Evolutionary conservation across 2,329 filamentous ascomycete species (phyloP).

Genomic region (Ascochyta rabiei): DNA sequence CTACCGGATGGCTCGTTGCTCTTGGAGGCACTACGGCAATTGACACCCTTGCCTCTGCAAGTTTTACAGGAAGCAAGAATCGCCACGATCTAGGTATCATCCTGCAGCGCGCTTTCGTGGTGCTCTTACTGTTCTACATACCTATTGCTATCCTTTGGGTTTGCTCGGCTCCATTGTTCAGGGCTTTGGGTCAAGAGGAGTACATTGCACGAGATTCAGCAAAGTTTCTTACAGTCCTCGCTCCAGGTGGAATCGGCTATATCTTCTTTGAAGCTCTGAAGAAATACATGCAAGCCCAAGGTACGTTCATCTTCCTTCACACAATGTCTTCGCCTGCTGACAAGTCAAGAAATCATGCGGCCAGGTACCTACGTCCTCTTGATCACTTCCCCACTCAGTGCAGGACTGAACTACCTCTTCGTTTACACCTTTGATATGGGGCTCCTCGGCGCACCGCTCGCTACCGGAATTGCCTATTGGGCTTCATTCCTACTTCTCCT

Average conservation of each 20-base stretch:
- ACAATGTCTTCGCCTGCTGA: constrained; percentile 11
- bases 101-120: constrained; percentile 75
- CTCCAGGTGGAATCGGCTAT: constrained; percentile 83
- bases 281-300: constrained; percentile 64
- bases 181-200: constrained; percentile 75
- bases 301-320: constrained; percentile 34
- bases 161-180: constrained; percentile 76
- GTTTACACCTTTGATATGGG: constrained; percentile 74
- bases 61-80: constrained; percentile 80
- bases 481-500: constrained; percentile 77
- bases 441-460: constrained; percentile 78
- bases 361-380: constrained; percentile 68
- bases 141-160: constrained; percentile 76
- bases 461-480: constrained; percentile 87
- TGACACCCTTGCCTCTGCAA: constrained; percentile 82
- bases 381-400: constrained; percentile 66
- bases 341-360: constrained; percentile 62
- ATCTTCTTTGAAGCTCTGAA: constrained; percentile 84
- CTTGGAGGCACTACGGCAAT: constrained; percentile 85
- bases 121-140: constrained; percentile 74
- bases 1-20: constrained; percentile 84
- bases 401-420: constrained; percentile 68
- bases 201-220: constrained; percentile 76
- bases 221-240: constrained; percentile 73
- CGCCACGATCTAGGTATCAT: constrained; percentile 80